These are phyloP conservation scores for Aspergillus melleus DNA, from an alignment of 2,329 filamentous ascomycete genomes.

Conservation along the genomic window DNA sequence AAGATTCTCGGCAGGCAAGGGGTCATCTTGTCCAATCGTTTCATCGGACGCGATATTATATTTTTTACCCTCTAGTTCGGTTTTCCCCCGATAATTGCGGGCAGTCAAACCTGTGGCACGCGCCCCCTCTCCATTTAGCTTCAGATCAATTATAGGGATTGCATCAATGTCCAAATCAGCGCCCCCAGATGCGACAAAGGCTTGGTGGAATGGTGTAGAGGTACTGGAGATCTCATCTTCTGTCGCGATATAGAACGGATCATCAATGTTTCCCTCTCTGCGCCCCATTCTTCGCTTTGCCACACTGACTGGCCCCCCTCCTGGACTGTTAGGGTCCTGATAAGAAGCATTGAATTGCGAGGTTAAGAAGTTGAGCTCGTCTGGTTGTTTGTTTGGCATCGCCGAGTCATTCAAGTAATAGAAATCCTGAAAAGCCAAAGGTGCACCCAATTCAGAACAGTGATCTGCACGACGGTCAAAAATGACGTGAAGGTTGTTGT, in stretches of 20 bases:
- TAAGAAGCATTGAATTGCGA: conserved; percentile 32
- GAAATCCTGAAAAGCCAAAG: conserved; percentile 41
- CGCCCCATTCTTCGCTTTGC: conserved; percentile 75
- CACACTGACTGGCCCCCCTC: conserved; percentile 72
- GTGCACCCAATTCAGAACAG: conserved; percentile 49
- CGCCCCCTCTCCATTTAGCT: conserved; percentile 61
- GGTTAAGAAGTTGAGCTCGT: conserved; percentile 22
- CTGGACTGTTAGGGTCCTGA: conserved; percentile 33
- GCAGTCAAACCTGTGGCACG: conserved; percentile 6
- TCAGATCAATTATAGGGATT: conserved; percentile 92
- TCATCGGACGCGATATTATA: conserved; percentile 73
- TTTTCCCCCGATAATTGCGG: conserved; percentile 31
- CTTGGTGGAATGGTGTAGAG: conserved; percentile 77
- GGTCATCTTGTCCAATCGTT: conserved; percentile 56
- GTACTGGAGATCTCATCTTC: conserved; percentile 57
- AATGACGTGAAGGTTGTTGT: conserved; percentile 68
- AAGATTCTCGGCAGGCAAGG: conserved; percentile 39
- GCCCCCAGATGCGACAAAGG: conserved; percentile 70
- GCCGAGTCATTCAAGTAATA: conserved; percentile 38
- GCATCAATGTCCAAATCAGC: conserved; percentile 85
- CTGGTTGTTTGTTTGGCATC: conserved; percentile 17
- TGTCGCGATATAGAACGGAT: conserved; percentile 86
- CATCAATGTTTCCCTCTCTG: conserved; percentile 79
- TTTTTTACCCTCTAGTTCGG: conserved; percentile 52
- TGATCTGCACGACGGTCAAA: conserved; percentile 59